Evolutionary conservation across 1,284 basidiomycete species (phyloP), one percentile per base, ranked within the genome.

Genomic region (Puccinia novopanici): DNA sequence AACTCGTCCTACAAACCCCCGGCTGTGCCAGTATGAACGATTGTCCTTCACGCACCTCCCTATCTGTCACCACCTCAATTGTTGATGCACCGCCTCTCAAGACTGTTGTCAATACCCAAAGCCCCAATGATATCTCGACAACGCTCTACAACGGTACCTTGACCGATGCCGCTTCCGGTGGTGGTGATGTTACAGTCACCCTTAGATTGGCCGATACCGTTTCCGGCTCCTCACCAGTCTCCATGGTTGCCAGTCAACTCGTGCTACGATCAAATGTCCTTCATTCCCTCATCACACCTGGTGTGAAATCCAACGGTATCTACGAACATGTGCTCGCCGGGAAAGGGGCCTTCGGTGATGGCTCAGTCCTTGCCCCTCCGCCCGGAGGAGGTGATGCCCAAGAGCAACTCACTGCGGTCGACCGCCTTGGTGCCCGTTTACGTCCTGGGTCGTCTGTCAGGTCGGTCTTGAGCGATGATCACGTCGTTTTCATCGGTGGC

Each of bases 131-230:
- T 84, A 87, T 87, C 15, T 85, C 87, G 10, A 86, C 89, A 2
- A 86, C 89, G 15, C 88, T 99, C 77, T 99, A 96, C 87, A 90
- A 88, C 78, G 95, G 95, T 19, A 90, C 91, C 15, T 89, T 98
- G 55, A 88, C 92, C 40, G 92, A 92, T 5, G 89, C 91, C 0
- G 89, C 61, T 5, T 70, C 91, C 0, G 88, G 90, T 4, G 85
- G 84, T 50, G 37, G 45, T 1, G 86, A 89, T 70, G 95, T 95
- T 85, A 89, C 89, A 40, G 90, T 90, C 17, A 94, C 91, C 0
- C 88, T 97, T 80, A 89, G 88, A 57, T 30, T 54, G 42, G 75
- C 40, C 57, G 45, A 83, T 24, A 59, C 79, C 13, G 27, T 91
- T 93, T 88, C 88, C 88, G 13, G 88, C 93, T 73, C 90, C 90